Evolutionary conservation across 1,284 basidiomycete genomes (phyloP), one percentile per base, ranked within the genome.

Genomic region (Chondrostereum purpureum): DNA sequence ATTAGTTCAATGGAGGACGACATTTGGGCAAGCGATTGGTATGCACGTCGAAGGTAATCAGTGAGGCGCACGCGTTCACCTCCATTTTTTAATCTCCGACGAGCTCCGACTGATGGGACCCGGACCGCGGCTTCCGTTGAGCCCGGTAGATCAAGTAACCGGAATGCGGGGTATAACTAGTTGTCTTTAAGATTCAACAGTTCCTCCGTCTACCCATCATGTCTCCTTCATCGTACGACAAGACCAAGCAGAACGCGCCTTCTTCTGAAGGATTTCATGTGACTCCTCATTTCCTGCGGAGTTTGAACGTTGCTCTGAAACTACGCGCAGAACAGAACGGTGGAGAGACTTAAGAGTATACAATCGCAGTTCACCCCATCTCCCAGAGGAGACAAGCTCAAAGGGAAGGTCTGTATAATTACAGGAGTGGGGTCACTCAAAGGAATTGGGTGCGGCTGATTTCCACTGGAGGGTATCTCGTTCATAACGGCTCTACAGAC

Each of bases 1-100:
- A 95, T 90, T 57, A 92, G 85, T 70, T 94, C 90, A 63, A 94
- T 89, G 60, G 83, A 86, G 37, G 82, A 84, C 46, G 83, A 76
- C 83, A 87, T 87, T 50, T 38, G 55, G 35, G 40, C 3, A n/a
- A 39, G 24, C n/a, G 27, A n/a, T 8, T 31, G 27, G 27, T n/a
- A n/a, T n/a, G n/a, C n/a, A n/a, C n/a, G 27, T 31, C 27, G 27
- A 31, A n/a, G 8, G 27, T 31, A 31, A 31, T 31, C 8, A 31
- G 27, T n/a, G 27, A 31, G 27, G n/a, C n/a, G 27, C 27, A n/a
- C 27, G 27, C n/a, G 8, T 31, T 31, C 8, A 31, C 27, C 27
- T n/a, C 27, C 27, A n/a, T 31, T n/a, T 31, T 31, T 31, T n/a
- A 31, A 31, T 31, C 27, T 31, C 27, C 27, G 27, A 31, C 27